Evolutionary conservation across 2,329 filamentous ascomycete species (phyloP), one percentile per base, ranked within the genome.

Genomic region (Colletotrichum eremochloae): DNA sequence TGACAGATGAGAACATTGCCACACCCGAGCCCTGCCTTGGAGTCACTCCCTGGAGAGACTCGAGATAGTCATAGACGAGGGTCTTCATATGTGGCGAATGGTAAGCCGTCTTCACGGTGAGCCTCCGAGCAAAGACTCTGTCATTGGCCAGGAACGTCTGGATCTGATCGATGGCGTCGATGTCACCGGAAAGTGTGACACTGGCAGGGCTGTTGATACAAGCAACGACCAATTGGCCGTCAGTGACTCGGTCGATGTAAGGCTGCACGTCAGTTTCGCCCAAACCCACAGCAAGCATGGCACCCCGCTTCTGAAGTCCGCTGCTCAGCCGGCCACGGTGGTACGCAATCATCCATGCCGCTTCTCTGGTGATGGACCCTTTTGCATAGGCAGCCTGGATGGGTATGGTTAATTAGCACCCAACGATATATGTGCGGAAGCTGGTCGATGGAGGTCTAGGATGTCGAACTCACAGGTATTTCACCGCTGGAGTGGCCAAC

Each of bases 191-290:
- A 0, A 88, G 81, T 0, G 87, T 89, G 11, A 86, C 76, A 29
- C 83, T 88, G 1, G 80, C 79, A 0, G 87, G 86, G 38, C 85
- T 87, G 79, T 90, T 90, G 75, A 85, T 82, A 75, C 87, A 87
- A 46, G 70, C 56, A 33, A 63, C 67, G 15, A 48, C 44, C 7
- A 7, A 6, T 18, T 7, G 18, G 44, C 44, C 44, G 15, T 15
- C 18, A n/a, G 18, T 55, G 69, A 18, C n/a, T 55, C 65, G 5
- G 38, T 67, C 53, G 8, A 56, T n/a, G 33, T 36, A 33, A 9
- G 31, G 36, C 31, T 56, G 33, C 33, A 36, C 31, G 29, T 31
- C 53, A 24, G 36, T 31, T 3, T 56, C 53, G 31, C 31, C 53
- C 31, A 56, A 15, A 15, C 53, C 20, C 7, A 31, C 20, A 38